Evolutionary conservation across 2,329 filamentous ascomycete species (phyloP).

Genomic region (Pestalotiopsis sp.): DNA sequence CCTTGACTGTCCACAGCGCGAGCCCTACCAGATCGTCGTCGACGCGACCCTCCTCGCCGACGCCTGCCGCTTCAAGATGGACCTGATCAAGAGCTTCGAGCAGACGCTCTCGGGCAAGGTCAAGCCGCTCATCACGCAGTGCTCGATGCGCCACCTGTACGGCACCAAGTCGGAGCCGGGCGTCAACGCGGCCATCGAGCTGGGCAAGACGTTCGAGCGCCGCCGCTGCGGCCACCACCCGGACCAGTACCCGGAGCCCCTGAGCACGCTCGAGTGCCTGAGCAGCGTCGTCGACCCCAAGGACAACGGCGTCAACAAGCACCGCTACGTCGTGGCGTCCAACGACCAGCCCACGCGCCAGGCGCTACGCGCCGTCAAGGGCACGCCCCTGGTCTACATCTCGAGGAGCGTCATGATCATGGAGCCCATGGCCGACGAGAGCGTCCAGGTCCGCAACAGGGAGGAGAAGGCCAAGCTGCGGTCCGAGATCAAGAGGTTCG

Average conservation of each 20-base stretch:
- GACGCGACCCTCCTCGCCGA: slow-evolving; percentile 86
- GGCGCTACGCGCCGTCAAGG: slow-evolving; percentile 66
- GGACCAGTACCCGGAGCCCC: slow-evolving; percentile 70
- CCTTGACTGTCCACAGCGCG: background rate
- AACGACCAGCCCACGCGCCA: slow-evolving; percentile 69
- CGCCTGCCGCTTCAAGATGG: slow-evolving; percentile 85
- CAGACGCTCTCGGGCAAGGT: slow-evolving; percentile 85
- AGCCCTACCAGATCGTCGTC: slow-evolving; percentile 83
- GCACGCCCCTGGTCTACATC: slow-evolving; percentile 79
- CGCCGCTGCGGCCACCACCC: slow-evolving; percentile 79
- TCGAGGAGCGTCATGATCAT: slow-evolving; percentile 78
- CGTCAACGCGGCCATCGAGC: slow-evolving; percentile 64
- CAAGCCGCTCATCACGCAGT: slow-evolving; percentile 82
- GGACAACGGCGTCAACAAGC: slow-evolving; percentile 69
- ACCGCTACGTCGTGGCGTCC: slow-evolving; percentile 77
- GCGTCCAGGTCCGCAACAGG: slow-evolving; percentile 62
- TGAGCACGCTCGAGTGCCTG: slow-evolving; percentile 72
- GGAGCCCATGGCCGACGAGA: slow-evolving; percentile 74
- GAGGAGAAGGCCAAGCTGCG: slow-evolving; percentile 78
- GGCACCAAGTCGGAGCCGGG: slow-evolving; percentile 57
- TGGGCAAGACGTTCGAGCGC: slow-evolving; percentile 76
- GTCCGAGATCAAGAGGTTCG: slow-evolving; percentile 62
- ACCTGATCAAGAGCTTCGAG: slow-evolving; percentile 75
- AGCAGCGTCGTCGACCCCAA: slow-evolving; percentile 79
- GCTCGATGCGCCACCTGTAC: slow-evolving; percentile 80